Evolutionary conservation across 306 rosid genomes (phyloP), one percentile per base, ranked within the genome.

Genomic region (Gastrolobium villosum): DNA sequence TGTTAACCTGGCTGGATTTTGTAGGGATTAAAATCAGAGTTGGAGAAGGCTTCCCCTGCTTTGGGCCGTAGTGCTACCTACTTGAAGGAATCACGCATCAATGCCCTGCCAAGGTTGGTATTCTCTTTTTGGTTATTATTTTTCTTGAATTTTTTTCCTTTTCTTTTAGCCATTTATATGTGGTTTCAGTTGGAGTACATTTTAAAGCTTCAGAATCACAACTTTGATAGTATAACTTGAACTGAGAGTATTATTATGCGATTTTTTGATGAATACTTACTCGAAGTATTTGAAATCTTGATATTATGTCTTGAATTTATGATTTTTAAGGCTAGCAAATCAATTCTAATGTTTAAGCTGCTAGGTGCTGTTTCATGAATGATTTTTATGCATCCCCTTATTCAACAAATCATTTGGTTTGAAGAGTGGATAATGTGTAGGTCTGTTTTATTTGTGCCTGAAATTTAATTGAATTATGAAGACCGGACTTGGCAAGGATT

Each of bases 1-100:
- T 62, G 49, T 72, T 74, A 70, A 81, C 83, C 71, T 62, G 60
- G 50, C 37, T 77, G 49, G 64, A 57, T 70, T 75, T 55, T 85
- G 87, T 75, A 96, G 99, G 99, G 91, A 74, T 78, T 96, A 76
- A 96, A 93, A 87, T 96, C 99, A 37, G 99, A 96, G 81, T 84
- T 96, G 87, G 99, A 96, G 75, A 96, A 96, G 82, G 94, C 88
- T 63, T 96, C 98, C 44, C 90, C 96, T 73, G 86, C 85, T 44
- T 85, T 96, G 90, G 99, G 99, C 70, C 92, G 93, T 65, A 96
- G 96, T 90, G 97, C 99, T 66, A 77, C 83, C 28, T 91, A 87
- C 81, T 26, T 89, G 87, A 96, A 91, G 87, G 99, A 96, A 78
- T 93, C 99, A 65, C 90, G 89, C 65, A 96, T 96, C 63, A 89